These are phyloP conservation scores for Margaritispora aquatica DNA, from an alignment of 495 filamentous ascomycete genomes.

Conservation along the genomic window DNA sequence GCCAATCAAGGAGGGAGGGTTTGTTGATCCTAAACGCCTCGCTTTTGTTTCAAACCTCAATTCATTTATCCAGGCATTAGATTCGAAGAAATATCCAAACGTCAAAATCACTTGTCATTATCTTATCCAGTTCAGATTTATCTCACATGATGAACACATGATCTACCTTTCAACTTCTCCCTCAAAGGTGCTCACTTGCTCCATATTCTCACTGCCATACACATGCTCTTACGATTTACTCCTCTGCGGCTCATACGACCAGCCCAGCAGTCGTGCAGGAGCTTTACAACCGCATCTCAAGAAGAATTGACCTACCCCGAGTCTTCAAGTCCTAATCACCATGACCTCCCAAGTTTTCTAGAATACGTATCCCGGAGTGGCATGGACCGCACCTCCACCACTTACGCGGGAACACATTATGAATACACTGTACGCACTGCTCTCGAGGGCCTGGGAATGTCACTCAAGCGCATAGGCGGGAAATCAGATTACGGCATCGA, in stretches of 20 bases:
- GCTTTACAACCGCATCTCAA: conserved; percentile 26
- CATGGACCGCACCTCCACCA: conserved; percentile 42
- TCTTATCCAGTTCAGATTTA: too few species aligned
- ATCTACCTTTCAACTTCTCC: too few species aligned
- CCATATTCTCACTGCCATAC: background rate
- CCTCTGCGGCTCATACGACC: conserved; percentile 5
- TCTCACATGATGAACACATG: too few species aligned
- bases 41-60: background rate
- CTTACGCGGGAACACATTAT: conserved; percentile 59
- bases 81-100: background rate
- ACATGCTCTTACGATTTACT: conserved; percentile 10
- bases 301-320: conserved; percentile 35
- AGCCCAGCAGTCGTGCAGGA: conserved; percentile 14
- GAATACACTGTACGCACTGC: conserved; percentile 66
- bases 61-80: too few species aligned
- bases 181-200: too few species aligned
- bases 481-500: conserved; percentile 76
- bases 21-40: too few species aligned
- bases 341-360: conserved; percentile 65
- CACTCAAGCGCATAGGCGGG: conserved; percentile 66
- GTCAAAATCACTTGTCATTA: background rate
- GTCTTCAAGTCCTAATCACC: conserved; percentile 47
- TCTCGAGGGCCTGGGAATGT: conserved; percentile 57
- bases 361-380: conserved; percentile 56
- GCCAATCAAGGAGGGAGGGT: too few species aligned